Evolutionary conservation across 1,139 yeast genomes (phyloP).

Genomic region (Wickerhamomyces sp.): DNA sequence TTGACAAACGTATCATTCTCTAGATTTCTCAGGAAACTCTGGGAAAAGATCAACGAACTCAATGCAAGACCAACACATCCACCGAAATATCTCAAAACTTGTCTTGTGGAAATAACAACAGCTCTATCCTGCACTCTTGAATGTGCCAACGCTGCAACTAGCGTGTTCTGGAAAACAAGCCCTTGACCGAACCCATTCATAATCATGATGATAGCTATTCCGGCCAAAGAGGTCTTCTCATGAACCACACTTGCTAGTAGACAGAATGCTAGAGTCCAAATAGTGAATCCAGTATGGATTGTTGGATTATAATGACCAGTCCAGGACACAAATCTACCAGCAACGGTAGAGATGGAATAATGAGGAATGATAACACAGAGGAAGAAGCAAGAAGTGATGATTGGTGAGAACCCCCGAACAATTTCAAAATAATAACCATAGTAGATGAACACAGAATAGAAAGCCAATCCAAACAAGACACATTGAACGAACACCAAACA

Average conservation of each 20-base stretch:
- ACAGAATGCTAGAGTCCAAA: constrained; percentile 39
- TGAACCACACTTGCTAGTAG: constrained; percentile 30
- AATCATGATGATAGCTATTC: constrained; percentile 30
- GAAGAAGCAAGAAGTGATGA: constrained; percentile 34
- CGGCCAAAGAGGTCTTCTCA: constrained; percentile 29
- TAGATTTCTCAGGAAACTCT: background rate
- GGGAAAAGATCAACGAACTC: constrained; percentile 1
- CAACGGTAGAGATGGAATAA: constrained; percentile 33
- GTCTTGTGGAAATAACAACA: constrained; percentile 48
- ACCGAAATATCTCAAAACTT: constrained; percentile 46
- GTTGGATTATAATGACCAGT: constrained; percentile 39
- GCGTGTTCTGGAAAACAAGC: constrained; percentile 46
- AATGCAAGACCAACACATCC: constrained; percentile 47
- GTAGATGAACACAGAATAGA: constrained; percentile 40
- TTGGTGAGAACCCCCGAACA: constrained; percentile 34
- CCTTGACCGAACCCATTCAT: constrained; percentile 47
- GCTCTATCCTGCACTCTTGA: constrained; percentile 45
- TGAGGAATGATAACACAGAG: constrained; percentile 40
- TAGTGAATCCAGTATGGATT: constrained; percentile 35
- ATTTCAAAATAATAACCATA: constrained; percentile 47
- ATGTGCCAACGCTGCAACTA: constrained; percentile 51
- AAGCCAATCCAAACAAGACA: constrained; percentile 44
- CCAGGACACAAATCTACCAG: constrained; percentile 38
- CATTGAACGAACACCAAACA: constrained; percentile 37
- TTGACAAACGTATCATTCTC: constrained; percentile 1